Evolutionary conservation across 2,329 filamentous ascomycete genomes (phyloP).

Genomic region (Amphichorda felina): DNA sequence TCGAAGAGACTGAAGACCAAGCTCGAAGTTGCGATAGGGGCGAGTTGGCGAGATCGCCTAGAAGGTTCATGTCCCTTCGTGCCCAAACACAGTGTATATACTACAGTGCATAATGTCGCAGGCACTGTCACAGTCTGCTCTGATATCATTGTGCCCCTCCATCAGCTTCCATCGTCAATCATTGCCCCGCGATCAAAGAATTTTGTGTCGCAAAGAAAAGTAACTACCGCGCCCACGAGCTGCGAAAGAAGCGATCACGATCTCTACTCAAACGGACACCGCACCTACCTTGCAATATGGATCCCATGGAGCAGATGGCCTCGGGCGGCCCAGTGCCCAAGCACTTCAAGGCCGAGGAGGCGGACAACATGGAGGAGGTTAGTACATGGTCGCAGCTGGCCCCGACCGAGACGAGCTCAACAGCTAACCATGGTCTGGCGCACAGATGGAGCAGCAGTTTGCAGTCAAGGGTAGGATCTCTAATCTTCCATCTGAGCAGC

Average conservation of each 20-base stretch:
- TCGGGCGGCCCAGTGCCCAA: slow-evolving; percentile 27
- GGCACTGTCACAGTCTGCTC: not conserved
- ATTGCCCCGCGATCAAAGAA: slow-evolving; percentile 1
- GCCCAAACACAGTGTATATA: too few relatives aligned
- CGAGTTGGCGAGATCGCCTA: too few relatives aligned
- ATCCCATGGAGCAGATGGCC: slow-evolving; percentile 26
- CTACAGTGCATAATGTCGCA: too few relatives aligned
- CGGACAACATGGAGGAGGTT: slow-evolving; percentile 43
- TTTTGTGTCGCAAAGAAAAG: not conserved
- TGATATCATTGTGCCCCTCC: slow-evolving; percentile 4
- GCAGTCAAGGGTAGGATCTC: slow-evolving; percentile 71
- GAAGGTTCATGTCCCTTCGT: too few relatives aligned
- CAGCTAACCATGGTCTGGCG: slow-evolving; percentile 3
- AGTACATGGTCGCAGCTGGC: slow-evolving; percentile 16
- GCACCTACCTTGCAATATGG: slow-evolving; percentile 14
- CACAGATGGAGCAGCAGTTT: slow-evolving; percentile 95
- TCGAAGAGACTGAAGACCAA: too few relatives aligned
- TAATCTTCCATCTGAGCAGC: not conserved
- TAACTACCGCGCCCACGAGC: too few relatives aligned
- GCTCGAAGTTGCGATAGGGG: too few relatives aligned
- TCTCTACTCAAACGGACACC: not conserved
- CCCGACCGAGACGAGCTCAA: not conserved
- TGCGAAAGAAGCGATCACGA: not conserved
- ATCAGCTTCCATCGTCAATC: not conserved
- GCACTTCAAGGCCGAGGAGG: slow-evolving; percentile 47